phyloP scores from a whole-genome alignment of 306 rosid species.

The Abrus precatorius region DNA sequence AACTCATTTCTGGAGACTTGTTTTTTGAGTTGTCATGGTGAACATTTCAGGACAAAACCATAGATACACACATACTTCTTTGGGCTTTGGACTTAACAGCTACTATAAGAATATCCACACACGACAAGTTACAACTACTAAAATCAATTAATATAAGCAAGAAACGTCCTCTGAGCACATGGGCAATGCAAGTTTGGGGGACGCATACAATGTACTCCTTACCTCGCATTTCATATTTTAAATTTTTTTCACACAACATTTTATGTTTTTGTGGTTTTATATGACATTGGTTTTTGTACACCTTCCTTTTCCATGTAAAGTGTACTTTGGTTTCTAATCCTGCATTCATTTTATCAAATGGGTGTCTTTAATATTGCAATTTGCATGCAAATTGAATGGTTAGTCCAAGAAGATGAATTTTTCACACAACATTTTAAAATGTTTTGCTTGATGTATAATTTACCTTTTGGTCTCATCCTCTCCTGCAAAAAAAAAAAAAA shows the following conservation, averaged over 20 bases:
- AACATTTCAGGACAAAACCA: neutral
- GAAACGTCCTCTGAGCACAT: slow-evolving; percentile 44
- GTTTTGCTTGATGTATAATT: slow-evolving; percentile 32
- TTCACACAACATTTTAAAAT: neutral
- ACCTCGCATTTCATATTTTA: slow-evolving; percentile 31
- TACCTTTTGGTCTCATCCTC: neutral
- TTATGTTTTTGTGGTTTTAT: slow-evolving; percentile 31
- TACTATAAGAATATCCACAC: slow-evolving; percentile 52
- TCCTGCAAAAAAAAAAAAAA: neutral
- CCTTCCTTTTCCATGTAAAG: slow-evolving; percentile 39
- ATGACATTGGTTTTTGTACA: slow-evolving; percentile 44
- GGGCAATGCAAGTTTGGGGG: slow-evolving; percentile 41
- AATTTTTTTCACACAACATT: slow-evolving; percentile 31
- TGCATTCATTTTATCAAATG: slow-evolving; percentile 41
- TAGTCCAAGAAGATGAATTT: slow-evolving; percentile 46
- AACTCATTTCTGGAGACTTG: neutral
- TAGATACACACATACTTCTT: slow-evolving; percentile 8
- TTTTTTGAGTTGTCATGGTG: neutral
- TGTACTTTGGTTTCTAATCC: slow-evolving; percentile 46
- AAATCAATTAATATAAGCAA: slow-evolving; percentile 37
- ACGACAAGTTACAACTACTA: slow-evolving; percentile 35
- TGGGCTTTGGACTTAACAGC: slow-evolving; percentile 29
- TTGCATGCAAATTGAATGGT: slow-evolving; percentile 48
- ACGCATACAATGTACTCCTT: slow-evolving; percentile 29
- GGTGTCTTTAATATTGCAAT: slow-evolving; percentile 35